Conservation (phyloP, 768 basidiomycete species). For the Fistulinella prunicolor region DNA sequence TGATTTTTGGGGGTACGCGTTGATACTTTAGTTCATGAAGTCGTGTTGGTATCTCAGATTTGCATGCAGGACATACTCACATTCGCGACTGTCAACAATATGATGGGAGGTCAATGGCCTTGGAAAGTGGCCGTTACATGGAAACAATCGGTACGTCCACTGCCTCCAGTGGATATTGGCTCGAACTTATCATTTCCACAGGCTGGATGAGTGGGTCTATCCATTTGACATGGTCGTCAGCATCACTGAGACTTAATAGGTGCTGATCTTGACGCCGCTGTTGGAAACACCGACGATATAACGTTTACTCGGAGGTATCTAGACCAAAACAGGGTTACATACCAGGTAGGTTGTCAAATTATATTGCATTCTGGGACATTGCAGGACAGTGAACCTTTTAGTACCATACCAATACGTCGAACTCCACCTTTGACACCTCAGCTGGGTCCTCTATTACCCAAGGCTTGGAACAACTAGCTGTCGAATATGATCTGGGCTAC, state of each 20-base stretch:
- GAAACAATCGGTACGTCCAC: constrained; percentile 73
- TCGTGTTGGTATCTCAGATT: no score
- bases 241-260: constrained; percentile 28
- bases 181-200: background rate
- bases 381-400: constrained; percentile 21
- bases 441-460: constrained; percentile 51
- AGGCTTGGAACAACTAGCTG: constrained; percentile 51
- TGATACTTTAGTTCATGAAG: background rate
- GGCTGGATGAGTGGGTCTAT: constrained; percentile 60
- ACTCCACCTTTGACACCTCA: constrained; percentile 58
- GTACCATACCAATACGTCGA: constrained; percentile 63
- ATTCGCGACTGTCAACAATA: constrained; percentile 29
- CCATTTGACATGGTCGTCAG: background rate
- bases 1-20: constrained; percentile 70
- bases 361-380: background rate
- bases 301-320: constrained; percentile 71
- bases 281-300: constrained; percentile 45
- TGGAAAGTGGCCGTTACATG: constrained; percentile 89
- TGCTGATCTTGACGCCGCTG: constrained; percentile 43
- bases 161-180: background rate
- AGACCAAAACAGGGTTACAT: constrained; percentile 76
- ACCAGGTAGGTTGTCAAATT: constrained; percentile 46
- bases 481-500: constrained; percentile 58
- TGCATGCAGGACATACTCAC: constrained; percentile 48
- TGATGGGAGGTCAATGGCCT: constrained; percentile 30